A percentile compares a stretch with the other conserved stretches of the same genome.
Conservation (phyloP, 371 early-diverging fungal genomes). For the Mucor plumbeus region DNA sequence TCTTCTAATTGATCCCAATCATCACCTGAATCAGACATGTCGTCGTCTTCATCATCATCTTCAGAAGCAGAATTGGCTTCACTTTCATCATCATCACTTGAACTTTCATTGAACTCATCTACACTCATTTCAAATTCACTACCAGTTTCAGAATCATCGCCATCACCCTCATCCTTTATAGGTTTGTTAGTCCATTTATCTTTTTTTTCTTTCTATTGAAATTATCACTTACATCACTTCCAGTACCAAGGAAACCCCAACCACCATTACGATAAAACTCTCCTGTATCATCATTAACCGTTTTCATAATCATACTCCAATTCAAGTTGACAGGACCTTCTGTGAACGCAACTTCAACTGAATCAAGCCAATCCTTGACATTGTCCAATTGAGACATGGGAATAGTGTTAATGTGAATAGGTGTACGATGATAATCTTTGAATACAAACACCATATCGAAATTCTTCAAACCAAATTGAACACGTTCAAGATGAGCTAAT, state of each 20-base stretch:
- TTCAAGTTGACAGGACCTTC: slow-evolving; percentile 98
- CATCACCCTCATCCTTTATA: slow-evolving; percentile 42
- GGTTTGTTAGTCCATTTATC: neutral
- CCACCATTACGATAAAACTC: slow-evolving; percentile 97
- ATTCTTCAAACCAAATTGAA: slow-evolving; percentile 97
- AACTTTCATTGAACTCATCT: slow-evolving; percentile 57
- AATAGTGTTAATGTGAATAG: slow-evolving; percentile 97
- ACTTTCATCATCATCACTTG: slow-evolving; percentile 70
- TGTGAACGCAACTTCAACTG: slow-evolving; percentile 94
- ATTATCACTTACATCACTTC: slow-evolving; percentile 50
- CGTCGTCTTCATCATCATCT: slow-evolving; percentile 62
- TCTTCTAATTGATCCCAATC: slow-evolving; percentile 87
- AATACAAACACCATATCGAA: slow-evolving; percentile 99
- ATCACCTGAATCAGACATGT: slow-evolving; percentile 68
- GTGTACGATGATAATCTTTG: slow-evolving; percentile 91
- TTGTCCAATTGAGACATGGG: slow-evolving; percentile 94
- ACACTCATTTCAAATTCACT: slow-evolving; percentile 67
- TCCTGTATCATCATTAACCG: slow-evolving; percentile 95
- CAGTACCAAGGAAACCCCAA: slow-evolving; percentile 91
- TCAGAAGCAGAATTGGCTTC: slow-evolving; percentile 72
- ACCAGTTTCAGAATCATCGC: slow-evolving; percentile 60
- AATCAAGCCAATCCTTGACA: slow-evolving; percentile 99
- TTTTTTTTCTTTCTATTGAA: neutral
- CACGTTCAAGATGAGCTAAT: slow-evolving; percentile 98
- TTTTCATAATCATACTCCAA: slow-evolving; percentile 99